phyloP scores from a whole-genome alignment of 2,329 filamentous ascomycete species.

The Ceratocystis harringtonii region DNA sequence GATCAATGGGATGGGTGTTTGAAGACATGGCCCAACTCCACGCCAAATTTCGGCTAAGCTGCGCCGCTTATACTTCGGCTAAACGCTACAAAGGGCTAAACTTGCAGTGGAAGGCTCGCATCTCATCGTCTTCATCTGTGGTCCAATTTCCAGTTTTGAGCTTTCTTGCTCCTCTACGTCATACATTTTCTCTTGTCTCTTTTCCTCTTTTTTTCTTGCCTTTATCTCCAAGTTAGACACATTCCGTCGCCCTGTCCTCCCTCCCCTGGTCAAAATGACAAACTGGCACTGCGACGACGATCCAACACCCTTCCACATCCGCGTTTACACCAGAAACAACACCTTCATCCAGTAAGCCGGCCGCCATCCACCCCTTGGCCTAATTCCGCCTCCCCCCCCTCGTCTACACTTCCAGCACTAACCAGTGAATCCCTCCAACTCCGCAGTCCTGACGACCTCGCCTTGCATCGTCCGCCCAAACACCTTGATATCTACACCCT shows the following conservation, averaged over 20 bases:
- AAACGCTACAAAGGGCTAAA: not conserved
- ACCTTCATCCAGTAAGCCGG: conserved; percentile 51
- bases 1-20: not conserved
- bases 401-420: not conserved
- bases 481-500: conserved; percentile 76
- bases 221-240: too few species aligned
- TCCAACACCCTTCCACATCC: conserved; percentile 68
- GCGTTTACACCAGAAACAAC: conserved; percentile 65
- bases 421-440: not conserved
- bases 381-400: too few species aligned
- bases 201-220: too few species aligned
- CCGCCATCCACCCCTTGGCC: not conserved
- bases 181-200: not conserved
- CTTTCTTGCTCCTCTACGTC: not conserved
- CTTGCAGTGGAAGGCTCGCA: not conserved
- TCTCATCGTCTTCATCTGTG: too few species aligned
- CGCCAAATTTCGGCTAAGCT: not conserved
- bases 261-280: conserved; percentile 18
- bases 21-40: too few species aligned
- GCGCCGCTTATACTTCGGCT: conserved; percentile 6
- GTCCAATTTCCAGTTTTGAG: too few species aligned
- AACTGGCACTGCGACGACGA: conserved; percentile 13
- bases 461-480: conserved; percentile 41
- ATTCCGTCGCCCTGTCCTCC: too few species aligned
- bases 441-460: conserved; percentile 54